Evolutionary conservation across 352 stramenopile genomes (phyloP).

Genomic region (Phytophthora crassamura): DNA sequence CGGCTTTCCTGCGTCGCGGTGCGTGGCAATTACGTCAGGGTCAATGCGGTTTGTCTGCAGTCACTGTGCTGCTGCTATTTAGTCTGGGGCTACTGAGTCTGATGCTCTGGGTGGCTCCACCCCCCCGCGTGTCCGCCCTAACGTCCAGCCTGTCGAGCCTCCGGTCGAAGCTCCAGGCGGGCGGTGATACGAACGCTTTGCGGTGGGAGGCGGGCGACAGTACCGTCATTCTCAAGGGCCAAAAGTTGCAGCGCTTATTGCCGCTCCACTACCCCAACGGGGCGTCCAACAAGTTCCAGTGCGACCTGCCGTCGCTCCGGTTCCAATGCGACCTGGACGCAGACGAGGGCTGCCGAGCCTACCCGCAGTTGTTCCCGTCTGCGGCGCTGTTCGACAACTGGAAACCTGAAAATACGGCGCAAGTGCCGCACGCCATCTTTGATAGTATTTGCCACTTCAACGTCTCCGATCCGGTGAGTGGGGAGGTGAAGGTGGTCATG

Average conservation of each 20-base stretch:
- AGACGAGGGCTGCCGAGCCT: constrained; percentile 50
- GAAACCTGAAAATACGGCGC: constrained; percentile 63
- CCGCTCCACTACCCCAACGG: constrained; percentile 55
- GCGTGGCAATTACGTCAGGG: constrained; percentile 33
- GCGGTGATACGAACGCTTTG: constrained; percentile 23
- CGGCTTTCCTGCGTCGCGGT: constrained; percentile 33
- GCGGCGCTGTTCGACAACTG: constrained; percentile 83
- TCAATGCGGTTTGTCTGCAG: constrained; percentile 14
- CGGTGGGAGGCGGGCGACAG: constrained; percentile 24
- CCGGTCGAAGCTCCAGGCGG: constrained; percentile 12
- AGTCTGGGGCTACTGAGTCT: constrained; percentile 15
- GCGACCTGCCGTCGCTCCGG: constrained; percentile 64
- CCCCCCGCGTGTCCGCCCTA: not conserved
- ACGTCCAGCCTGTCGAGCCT: constrained; percentile 14
- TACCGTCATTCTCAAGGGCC: constrained; percentile 43
- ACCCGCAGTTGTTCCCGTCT: constrained; percentile 75
- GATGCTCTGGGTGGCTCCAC: constrained; percentile 16
- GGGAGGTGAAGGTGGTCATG: too few species aligned
- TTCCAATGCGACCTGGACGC: constrained; percentile 60
- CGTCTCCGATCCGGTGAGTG: constrained; percentile 55
- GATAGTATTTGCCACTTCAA: constrained; percentile 76
- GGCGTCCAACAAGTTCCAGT: constrained; percentile 48
- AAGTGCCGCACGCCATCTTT: constrained; percentile 46
- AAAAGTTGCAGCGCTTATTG: constrained; percentile 36
- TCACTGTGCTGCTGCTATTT: constrained; percentile 24